phyloP scores from a whole-genome alignment of 306 rosid species.

The Vigna mungo region DNA sequence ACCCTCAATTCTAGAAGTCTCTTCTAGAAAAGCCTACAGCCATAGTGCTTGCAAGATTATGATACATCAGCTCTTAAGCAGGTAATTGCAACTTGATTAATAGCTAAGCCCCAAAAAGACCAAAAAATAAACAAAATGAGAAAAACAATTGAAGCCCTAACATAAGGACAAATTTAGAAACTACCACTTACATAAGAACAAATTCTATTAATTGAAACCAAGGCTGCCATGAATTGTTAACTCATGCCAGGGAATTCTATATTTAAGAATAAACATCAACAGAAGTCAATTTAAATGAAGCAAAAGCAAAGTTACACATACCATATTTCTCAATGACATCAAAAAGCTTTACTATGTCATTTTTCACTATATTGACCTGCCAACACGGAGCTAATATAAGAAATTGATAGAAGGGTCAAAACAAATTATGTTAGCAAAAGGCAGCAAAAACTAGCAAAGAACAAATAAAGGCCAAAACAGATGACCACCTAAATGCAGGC shows the following conservation, averaged over 20 bases:
- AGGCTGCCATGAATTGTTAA: not conserved
- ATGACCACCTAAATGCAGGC: slow-evolving; percentile 12
- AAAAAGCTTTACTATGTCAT: slow-evolving; percentile 86
- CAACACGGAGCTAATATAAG: slow-evolving; percentile 47
- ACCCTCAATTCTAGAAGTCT: slow-evolving; percentile 19
- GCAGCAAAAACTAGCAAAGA: slow-evolving; percentile 36
- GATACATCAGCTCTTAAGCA: slow-evolving; percentile 14
- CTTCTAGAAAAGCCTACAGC: slow-evolving; percentile 32
- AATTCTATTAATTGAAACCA: not conserved
- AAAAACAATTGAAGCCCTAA: slow-evolving; percentile 1
- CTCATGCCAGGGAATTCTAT: not conserved
- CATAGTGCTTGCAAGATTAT: slow-evolving; percentile 21
- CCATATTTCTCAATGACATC: slow-evolving; percentile 96
- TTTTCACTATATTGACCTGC: slow-evolving; percentile 80
- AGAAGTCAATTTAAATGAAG: not conserved
- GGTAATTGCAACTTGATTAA: not conserved
- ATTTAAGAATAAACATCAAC: not conserved
- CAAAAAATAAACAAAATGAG: not conserved
- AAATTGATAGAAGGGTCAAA: slow-evolving; percentile 27
- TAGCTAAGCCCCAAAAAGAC: not conserved
- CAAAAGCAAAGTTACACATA: slow-evolving; percentile 51
- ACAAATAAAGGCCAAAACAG: not conserved
- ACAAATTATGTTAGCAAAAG: not conserved
- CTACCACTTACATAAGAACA: not conserved
- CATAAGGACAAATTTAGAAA: not conserved